Evolutionary conservation across 2,329 filamentous ascomycete species (phyloP).

Genomic region (Xylariaceae sp.): DNA sequence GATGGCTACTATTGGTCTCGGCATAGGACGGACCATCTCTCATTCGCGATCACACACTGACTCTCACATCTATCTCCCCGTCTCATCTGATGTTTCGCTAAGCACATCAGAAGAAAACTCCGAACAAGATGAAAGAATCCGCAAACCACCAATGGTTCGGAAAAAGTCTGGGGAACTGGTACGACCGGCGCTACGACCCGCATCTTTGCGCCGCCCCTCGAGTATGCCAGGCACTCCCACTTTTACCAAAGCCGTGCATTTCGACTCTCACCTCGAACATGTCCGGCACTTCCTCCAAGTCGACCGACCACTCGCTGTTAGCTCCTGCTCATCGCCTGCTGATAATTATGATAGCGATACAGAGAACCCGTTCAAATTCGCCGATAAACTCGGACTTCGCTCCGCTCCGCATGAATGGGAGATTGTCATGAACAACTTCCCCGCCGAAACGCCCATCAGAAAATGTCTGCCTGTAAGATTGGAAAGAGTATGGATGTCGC

Average conservation of each 20-base stretch:
- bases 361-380: constrained; percentile 77
- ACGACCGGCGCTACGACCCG: constrained; percentile 77
- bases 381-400: constrained; percentile 39
- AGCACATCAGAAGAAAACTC: constrained; percentile 58
- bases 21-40: constrained; percentile 39
- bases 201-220: constrained; percentile 76
- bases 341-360: constrained; percentile 81
- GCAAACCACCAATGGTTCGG: constrained; percentile 86
- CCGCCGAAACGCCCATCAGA: constrained; percentile 58
- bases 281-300: constrained; percentile 93
- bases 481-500: constrained; percentile 80
- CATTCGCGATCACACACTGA: constrained; percentile 55
- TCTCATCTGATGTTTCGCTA: constrained; percentile 46
- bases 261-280: constrained; percentile 93
- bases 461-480: constrained; percentile 66
- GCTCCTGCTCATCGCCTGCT: constrained; percentile 84
- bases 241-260: constrained; percentile 96
- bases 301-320: constrained; percentile 91
- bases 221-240: constrained; percentile 98
- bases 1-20: constrained; percentile 44
- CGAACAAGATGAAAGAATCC: constrained; percentile 49
- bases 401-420: constrained; percentile 73
- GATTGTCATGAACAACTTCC: constrained; percentile 79
- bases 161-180: constrained; percentile 99
- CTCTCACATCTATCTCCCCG: constrained; percentile 42